Evolutionary conservation across 2,329 filamentous ascomycete genomes (phyloP).

Genomic region (Metarhizium robertsii): DNA sequence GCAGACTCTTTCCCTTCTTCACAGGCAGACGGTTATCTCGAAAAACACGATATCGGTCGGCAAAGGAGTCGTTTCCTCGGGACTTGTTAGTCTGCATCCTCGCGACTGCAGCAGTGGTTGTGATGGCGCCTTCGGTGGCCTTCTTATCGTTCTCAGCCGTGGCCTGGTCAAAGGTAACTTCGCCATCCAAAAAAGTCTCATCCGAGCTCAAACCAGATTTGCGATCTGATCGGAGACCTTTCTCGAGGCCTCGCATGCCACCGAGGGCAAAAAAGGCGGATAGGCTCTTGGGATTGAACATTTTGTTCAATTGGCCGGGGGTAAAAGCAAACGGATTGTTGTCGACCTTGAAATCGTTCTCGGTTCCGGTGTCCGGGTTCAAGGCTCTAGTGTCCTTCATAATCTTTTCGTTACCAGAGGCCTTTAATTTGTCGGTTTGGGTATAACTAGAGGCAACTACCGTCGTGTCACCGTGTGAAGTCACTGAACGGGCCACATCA

Average conservation of each 20-base stretch:
- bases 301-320: slow-evolving; percentile 74
- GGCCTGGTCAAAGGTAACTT: slow-evolving; percentile 64
- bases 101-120: slow-evolving; percentile 1
- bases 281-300: slow-evolving; percentile 83
- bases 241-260: slow-evolving; percentile 68
- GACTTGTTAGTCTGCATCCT: slow-evolving; percentile 4
- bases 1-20: slow-evolving; percentile 64
- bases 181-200: slow-evolving; percentile 56
- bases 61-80: slow-evolving; percentile 30
- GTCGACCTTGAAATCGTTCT: slow-evolving; percentile 64
- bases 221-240: slow-evolving; percentile 65
- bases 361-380: slow-evolving; percentile 65
- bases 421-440: slow-evolving; percentile 29
- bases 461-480: slow-evolving; percentile 55
- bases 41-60: slow-evolving; percentile 61
- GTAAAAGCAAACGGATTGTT: slow-evolving; percentile 81
- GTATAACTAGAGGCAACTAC: slow-evolving; percentile 37
- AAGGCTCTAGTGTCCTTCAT: slow-evolving; percentile 61
- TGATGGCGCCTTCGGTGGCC: slow-evolving; percentile 19
- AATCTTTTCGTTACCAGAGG: slow-evolving; percentile 42
- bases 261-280: slow-evolving; percentile 74
- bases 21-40: slow-evolving; percentile 64
- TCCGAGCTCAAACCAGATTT: slow-evolving; percentile 67
- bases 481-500: slow-evolving; percentile 48
- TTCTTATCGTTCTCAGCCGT: slow-evolving; percentile 30